Evolutionary conservation across 2,329 filamentous ascomycete genomes (phyloP).

Genomic region (Lizonia empirigonia): DNA sequence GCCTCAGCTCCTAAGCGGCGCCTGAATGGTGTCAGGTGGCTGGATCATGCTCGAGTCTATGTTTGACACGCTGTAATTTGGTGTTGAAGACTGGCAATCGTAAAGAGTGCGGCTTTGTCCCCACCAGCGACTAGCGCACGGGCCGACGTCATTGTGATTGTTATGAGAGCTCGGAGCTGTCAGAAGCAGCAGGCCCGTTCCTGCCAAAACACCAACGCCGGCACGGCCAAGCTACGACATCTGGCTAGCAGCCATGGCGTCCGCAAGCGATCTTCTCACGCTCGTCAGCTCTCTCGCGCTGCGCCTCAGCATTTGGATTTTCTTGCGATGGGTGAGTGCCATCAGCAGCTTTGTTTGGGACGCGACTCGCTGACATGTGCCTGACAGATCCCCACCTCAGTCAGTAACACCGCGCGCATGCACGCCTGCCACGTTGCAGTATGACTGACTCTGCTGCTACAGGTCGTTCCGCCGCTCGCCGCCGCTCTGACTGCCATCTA

Average conservation of each 20-base stretch:
- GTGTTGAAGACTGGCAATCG: not conserved
- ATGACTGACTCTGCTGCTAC: not conserved
- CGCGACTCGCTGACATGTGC: slow-evolving; percentile 6
- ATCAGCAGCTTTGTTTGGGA: not conserved
- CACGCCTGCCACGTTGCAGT: not conserved
- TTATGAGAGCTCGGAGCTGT: slow-evolving; percentile 3
- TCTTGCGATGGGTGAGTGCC: slow-evolving; percentile 65
- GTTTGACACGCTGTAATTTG: not conserved
- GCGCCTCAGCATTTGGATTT: slow-evolving; percentile 60
- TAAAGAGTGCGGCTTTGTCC: too few relatives aligned
- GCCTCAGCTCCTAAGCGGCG: too few relatives aligned
- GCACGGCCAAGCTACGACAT: slow-evolving; percentile 15
- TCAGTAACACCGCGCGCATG: slow-evolving; percentile 22
- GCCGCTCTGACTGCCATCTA: slow-evolving; percentile 71
- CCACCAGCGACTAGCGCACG: too few relatives aligned
- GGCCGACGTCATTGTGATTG: slow-evolving; percentile 13
- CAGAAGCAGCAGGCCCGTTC: not conserved
- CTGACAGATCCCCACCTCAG: slow-evolving; percentile 39
- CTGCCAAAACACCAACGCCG: slow-evolving; percentile 11
- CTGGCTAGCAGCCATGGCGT: slow-evolving; percentile 38
- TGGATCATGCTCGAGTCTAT: too few relatives aligned
- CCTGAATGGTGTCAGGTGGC: too few relatives aligned
- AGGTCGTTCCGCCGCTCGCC: slow-evolving; percentile 54
- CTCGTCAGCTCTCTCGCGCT: slow-evolving; percentile 57
- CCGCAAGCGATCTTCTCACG: slow-evolving; percentile 43